Percentiles rank a stretch among this genome's conserved stretches.
phyloP scores from a whole-genome alignment of 768 basidiomycete species.

The Podaxis sp. region DNA sequence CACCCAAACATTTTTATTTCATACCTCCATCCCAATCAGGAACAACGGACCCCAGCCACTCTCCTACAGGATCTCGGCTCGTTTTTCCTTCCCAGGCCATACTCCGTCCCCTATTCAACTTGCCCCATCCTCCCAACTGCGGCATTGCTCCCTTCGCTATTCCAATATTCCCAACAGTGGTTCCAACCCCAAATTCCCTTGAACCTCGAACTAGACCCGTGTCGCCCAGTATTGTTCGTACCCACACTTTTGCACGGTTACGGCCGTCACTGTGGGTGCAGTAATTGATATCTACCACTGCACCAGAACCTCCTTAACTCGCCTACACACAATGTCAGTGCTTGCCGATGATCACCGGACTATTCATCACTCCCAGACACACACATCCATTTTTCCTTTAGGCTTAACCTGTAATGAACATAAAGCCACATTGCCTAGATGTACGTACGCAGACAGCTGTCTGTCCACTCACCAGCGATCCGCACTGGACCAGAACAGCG shows the following conservation, averaged over 20 bases:
- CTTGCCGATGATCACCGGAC: background rate
- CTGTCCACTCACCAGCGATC: background rate
- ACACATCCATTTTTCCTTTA: background rate
- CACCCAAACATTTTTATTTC: slow-evolving; percentile 9
- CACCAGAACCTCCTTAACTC: background rate
- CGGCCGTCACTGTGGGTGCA: background rate
- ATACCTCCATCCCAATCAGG: background rate
- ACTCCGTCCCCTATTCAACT: background rate
- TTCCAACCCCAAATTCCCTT: background rate
- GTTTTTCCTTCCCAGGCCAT: background rate
- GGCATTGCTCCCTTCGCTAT: background rate
- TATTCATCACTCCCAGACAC: background rate
- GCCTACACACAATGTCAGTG: background rate
- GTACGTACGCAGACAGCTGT: background rate
- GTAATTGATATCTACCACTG: background rate
- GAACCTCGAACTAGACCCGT: background rate
- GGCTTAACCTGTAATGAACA: background rate
- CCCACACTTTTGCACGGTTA: background rate
- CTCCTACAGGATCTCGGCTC: background rate
- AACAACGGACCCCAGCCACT: background rate
- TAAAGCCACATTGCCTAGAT: background rate
- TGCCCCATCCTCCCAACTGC: background rate
- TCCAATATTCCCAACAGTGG: background rate
- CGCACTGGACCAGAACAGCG: background rate
- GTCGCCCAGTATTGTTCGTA: background rate